Percentiles rank a stretch among this genome's conserved stretches.
Conservation (phyloP, 345 rosid species). For the Citrus glauca region DNA sequence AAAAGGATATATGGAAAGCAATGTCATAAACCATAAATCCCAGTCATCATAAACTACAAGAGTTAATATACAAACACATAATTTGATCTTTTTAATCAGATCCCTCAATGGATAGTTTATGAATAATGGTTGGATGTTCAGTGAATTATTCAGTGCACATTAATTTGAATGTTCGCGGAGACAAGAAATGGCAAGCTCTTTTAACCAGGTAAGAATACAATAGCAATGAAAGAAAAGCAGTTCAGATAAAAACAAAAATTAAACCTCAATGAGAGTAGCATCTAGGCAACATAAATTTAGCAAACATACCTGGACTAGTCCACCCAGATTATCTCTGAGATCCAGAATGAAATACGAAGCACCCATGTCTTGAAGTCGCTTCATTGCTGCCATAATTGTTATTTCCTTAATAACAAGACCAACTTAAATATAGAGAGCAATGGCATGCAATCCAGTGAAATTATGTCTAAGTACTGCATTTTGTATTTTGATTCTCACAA, state of each 20-base stretch:
- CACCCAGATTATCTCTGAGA: conserved; percentile 97
- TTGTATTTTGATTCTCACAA: background rate
- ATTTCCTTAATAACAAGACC: conserved; percentile 1
- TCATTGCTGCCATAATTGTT: conserved; percentile 58
- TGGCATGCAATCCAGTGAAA: background rate
- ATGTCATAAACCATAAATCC: background rate
- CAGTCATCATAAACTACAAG: background rate
- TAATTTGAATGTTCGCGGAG: background rate
- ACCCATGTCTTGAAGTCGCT: conserved; percentile 87
- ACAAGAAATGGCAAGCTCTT: background rate
- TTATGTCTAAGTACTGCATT: background rate
- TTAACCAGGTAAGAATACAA: background rate
- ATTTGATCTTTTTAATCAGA: background rate
- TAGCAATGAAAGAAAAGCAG: background rate
- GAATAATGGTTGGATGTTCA: background rate
- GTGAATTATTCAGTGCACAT: background rate
- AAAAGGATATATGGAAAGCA: conserved; percentile 11
- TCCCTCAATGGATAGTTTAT: background rate
- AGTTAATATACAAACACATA: background rate
- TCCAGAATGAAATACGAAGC: conserved; percentile 79
- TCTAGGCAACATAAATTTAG: background rate
- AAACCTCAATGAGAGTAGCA: background rate
- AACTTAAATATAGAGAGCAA: background rate
- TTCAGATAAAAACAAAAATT: background rate
- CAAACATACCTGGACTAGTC: conserved; percentile 75